Evolutionary conservation across 306 rosid species (phyloP), one percentile per base, ranked within the genome.

Genomic region (Abrus pulchellus): DNA sequence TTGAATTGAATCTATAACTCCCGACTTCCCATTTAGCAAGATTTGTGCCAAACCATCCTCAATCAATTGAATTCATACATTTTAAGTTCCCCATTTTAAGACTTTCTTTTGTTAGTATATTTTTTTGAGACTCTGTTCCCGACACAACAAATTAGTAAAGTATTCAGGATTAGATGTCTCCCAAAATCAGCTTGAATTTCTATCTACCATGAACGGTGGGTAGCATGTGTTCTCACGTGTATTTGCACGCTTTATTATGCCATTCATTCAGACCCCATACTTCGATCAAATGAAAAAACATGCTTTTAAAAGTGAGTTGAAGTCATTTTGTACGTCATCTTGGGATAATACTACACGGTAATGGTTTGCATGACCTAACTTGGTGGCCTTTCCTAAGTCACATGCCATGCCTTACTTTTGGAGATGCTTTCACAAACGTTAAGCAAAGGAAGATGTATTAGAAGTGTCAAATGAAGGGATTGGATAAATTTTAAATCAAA

Each of bases 211-310:
- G 78, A 74, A 45, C 14, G 78, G 70, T 75, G 88, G 83, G 78
- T 14, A 29, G 72, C 94, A 87, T 71, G 89, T 86, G 90, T 74
- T 67, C 54, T 84, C 87, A 88, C 83, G 83, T 86, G 74, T 78
- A 74, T 50, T 41, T 68, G 76, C 84, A 67, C 62, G 44, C 75
- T 67, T 81, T 81, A 74, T 82, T 53, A 32, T 76, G 82, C 6
- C 52, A 45, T 32, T 61, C 67, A 53, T 71, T 52, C 49, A 32
- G 48, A 5, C 5, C 36, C 59, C 30, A 75, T 75, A 64, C 72
- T 82, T 74, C 40, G 69, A 69, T 81, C 55, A 49, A 43, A 62
- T 59, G 68, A 32, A 77, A 67, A 45, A 53, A 33, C 29, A 38
- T 57, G 49, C 68, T 81, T 71, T 47, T 49, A 67, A 67, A 85